Evolutionary conservation across 495 filamentous ascomycete genomes (phyloP).

Genomic region (Annulohypoxylon maeteangense): DNA sequence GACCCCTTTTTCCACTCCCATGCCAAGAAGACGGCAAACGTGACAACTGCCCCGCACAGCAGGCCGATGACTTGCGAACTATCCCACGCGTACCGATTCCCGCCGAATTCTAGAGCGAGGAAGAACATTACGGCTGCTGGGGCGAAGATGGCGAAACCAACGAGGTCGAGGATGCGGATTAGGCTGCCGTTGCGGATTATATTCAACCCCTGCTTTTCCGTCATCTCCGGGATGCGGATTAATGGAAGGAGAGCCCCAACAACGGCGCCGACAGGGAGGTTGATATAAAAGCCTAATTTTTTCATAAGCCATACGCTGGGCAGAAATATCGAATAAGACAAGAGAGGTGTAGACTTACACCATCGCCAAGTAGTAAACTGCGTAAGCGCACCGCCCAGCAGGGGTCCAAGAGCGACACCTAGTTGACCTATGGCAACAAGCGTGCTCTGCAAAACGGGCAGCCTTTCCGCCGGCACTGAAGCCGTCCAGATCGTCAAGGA

Average conservation of each 20-base stretch:
- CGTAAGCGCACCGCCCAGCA: slow-evolving; percentile 43
- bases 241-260: slow-evolving; percentile 26
- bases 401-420: not conserved
- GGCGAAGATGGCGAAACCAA: slow-evolving; percentile 43
- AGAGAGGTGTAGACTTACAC: slow-evolving; percentile 38
- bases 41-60: slow-evolving; percentile 57
- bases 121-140: slow-evolving; percentile 59
- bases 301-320: too few species aligned
- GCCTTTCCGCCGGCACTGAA: not conserved
- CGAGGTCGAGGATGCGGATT: slow-evolving; percentile 42
- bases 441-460: not conserved
- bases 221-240: slow-evolving; percentile 18
- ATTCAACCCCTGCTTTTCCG: not conserved
- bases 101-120: slow-evolving; percentile 64
- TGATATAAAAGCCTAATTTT: slow-evolving; percentile 61
- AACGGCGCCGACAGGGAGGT: slow-evolving; percentile 57
- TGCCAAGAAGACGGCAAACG: slow-evolving; percentile 51
- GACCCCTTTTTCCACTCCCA: slow-evolving; percentile 58
- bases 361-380: slow-evolving; percentile 50
- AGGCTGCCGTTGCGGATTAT: not conserved
- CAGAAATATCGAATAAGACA: too few species aligned
- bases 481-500: slow-evolving; percentile 6
- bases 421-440: not conserved
- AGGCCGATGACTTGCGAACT: slow-evolving; percentile 55
- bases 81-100: slow-evolving; percentile 56